Base-by-base conservation (phyloP, 345 rosid species). In the Eucalyptus virginea region DNA sequence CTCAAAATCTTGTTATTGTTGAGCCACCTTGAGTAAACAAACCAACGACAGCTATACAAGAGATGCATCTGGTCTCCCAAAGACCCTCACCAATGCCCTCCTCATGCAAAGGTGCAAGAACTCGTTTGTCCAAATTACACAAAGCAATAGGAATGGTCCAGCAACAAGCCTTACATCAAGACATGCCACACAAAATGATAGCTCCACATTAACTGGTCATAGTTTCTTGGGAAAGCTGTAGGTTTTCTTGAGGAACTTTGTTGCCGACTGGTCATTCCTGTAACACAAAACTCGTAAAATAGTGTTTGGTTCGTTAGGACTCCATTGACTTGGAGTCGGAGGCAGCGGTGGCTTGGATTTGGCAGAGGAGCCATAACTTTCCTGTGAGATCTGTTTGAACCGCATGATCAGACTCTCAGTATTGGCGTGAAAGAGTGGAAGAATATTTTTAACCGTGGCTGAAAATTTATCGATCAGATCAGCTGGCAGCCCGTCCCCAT, bases 401-500 rank as follows among this genome's bases (percentile, higher is more conserved):
- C 92, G 93, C 93, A 95, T 94, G 52, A 97, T 92, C 87, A 95
- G 92, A 91, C 94, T 88, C 88, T 94, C 98, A 3, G 97, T 95
- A 87, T 97, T 97, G 13, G 94, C 92, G 23, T 89, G 92, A 72
- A 94, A 93, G 86, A 98, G 93, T 11, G 98, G 97, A 65, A 98
- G 99, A 88, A 98, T 91, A 86, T 94, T 91, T 89, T 93, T 94
- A 32, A 92, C 96, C 1, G 93, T 93, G 11, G 92, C 89, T 5
- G 99, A 96, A 88, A 93, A 95, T 92, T 96, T 97, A 44, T 95
- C 96, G 34, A 98, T 96, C 90, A 97, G 91, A 50, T 96, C 98
- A 88, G 95, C 90, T 18, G 99, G 98, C 92, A 97, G 91, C 30
- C 99, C 99, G 80, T 97, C 99, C 42, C 99, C 99, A 51, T 98